These are phyloP conservation scores for Pichia phayaonensis DNA, from an alignment of 805 yeast species.

Conservation along the genomic window DNA sequence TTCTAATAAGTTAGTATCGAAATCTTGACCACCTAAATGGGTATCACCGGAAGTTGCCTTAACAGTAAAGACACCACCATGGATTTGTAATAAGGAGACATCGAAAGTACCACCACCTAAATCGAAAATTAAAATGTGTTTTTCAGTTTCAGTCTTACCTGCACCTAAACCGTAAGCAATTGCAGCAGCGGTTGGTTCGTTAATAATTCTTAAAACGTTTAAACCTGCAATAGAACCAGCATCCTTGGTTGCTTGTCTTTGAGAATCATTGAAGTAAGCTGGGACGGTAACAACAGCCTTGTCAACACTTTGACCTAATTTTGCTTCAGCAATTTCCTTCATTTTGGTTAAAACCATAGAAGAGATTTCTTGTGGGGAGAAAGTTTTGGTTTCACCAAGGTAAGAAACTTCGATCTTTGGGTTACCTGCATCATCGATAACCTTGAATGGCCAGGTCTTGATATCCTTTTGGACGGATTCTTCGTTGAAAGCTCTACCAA, in stretches of 20 bases:
- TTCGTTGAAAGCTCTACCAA: conserved; percentile 72
- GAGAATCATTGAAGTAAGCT: conserved; percentile 75
- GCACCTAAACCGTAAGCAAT: conserved; percentile 98
- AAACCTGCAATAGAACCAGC: conserved; percentile 77
- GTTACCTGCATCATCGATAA: conserved; percentile 54
- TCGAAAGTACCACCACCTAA: conserved; percentile 99
- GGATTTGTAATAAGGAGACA: conserved; percentile 87
- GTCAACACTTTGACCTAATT: conserved; percentile 62
- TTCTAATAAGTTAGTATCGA: conserved; percentile 91
- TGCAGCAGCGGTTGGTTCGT: conserved; percentile 94
- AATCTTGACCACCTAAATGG: conserved; percentile 99
- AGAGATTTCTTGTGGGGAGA: conserved; percentile 70
- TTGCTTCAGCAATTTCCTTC: conserved; percentile 77
- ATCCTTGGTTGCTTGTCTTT: conserved; percentile 77
- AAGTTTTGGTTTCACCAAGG: conserved; percentile 60
- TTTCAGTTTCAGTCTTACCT: conserved; percentile 71
- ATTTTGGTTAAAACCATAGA: conserved; percentile 74
- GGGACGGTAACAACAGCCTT: conserved; percentile 75
- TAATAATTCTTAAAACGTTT: conserved; percentile 68
- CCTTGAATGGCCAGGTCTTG: conserved; percentile 84
- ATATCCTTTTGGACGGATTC: conserved; percentile 78
- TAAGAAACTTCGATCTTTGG: conserved; percentile 66
- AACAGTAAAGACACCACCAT: conserved; percentile 95
- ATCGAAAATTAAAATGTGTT: conserved; percentile 87
- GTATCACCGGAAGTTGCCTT: conserved; percentile 99